A percentile compares a stretch with the other conserved stretches of the same genome.
phyloP scores from a whole-genome alignment of 2,329 filamentous ascomycete species.

The Paecilomyces fulvus region DNA sequence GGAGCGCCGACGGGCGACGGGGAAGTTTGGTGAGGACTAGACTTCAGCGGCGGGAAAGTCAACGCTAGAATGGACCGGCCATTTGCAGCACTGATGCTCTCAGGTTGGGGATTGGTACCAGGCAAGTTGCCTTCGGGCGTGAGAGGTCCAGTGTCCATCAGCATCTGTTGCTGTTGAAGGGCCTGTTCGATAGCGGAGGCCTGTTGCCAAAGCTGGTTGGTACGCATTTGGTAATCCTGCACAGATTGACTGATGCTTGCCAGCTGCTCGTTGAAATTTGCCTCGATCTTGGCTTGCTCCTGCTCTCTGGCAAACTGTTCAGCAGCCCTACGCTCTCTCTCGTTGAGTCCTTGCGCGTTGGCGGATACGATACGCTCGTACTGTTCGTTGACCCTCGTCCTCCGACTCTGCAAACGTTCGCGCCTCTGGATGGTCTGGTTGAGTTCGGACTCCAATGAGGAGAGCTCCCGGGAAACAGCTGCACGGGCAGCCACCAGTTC shows the following conservation, averaged over 20 bases:
- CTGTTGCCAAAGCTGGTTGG: constrained; percentile 37
- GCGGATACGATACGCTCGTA: constrained; percentile 51
- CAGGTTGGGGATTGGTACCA: constrained; percentile 39
- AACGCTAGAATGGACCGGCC: constrained; percentile 27
- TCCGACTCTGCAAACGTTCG: constrained; percentile 51
- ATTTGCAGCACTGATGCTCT: constrained; percentile 18
- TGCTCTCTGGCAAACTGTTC: constrained; percentile 39
- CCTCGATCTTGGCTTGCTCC: constrained; percentile 37
- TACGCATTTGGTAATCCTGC: constrained; percentile 36
- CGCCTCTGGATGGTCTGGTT: constrained; percentile 45
- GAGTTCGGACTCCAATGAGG: constrained; percentile 46
- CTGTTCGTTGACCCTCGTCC: constrained; percentile 52
- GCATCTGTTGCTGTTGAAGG: constrained; percentile 37
- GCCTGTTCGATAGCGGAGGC: constrained; percentile 34
- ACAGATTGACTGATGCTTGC: constrained; percentile 33
- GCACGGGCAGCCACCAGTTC: constrained; percentile 44
- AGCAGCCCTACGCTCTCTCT: constrained; percentile 43
- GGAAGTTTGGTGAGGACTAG: constrained; percentile 26
- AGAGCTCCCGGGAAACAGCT: constrained; percentile 44
- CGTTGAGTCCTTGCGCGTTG: constrained; percentile 50
- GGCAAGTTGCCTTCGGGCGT: constrained; percentile 56
- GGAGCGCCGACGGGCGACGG: constrained; percentile 25
- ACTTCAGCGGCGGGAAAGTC: constrained; percentile 25
- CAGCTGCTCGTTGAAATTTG: constrained; percentile 35
- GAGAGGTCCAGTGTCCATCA: constrained; percentile 35